These are phyloP conservation scores for Sclerotinia borealis DNA, from an alignment of 2,329 filamentous ascomycete genomes.

Conservation along the genomic window DNA sequence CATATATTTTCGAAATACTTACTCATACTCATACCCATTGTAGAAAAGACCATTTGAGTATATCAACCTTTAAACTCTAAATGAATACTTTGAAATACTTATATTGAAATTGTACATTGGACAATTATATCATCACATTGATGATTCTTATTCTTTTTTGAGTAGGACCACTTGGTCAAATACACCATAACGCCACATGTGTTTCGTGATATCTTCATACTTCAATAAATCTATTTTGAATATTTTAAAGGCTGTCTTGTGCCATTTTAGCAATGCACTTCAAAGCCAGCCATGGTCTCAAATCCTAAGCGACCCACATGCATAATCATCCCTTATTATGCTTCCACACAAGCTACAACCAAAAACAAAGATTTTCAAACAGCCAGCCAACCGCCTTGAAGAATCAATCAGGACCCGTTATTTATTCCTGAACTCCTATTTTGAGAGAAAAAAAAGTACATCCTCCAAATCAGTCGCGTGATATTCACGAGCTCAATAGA, in stretches of 20 bases:
- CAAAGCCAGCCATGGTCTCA: background rate
- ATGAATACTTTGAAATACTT: background rate
- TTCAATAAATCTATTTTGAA: background rate
- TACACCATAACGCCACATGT: background rate
- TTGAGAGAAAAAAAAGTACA: background rate
- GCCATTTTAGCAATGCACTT: background rate
- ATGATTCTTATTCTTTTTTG: too few species aligned
- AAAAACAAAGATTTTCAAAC: background rate
- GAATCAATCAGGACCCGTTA: background rate
- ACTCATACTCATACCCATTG: too few species aligned
- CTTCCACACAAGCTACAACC: background rate
- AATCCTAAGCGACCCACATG: background rate
- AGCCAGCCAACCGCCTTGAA: background rate
- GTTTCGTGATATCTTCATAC: background rate
- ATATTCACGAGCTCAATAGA: slow-evolving; percentile 42
- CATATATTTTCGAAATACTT: too few species aligned
- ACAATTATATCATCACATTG: background rate
- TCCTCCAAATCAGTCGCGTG: background rate
- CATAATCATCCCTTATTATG: background rate
- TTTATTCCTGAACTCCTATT: background rate
- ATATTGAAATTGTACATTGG: background rate
- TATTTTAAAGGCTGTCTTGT: background rate
- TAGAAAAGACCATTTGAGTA: too few species aligned
- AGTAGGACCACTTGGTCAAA: too few species aligned
- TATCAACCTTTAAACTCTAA: too few species aligned